Evolutionary conservation across 2,329 filamentous ascomycete genomes (phyloP).

Genomic region (Colletotrichum salicis): DNA sequence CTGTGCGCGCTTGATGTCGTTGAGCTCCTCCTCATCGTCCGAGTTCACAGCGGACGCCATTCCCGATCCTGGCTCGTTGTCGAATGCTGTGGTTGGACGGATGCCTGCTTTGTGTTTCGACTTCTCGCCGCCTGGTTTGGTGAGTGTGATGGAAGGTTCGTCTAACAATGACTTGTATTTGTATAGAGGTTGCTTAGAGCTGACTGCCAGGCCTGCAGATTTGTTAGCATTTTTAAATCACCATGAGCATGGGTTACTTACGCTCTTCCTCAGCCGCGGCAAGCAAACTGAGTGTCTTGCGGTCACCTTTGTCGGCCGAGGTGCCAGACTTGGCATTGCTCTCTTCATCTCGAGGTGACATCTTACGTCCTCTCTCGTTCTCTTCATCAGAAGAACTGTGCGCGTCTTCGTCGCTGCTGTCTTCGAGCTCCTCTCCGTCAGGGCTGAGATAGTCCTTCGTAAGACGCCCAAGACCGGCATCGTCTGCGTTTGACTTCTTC

Average conservation of each 20-base stretch:
- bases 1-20: conserved; percentile 88
- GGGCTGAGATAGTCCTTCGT: conserved; percentile 75
- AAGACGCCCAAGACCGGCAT: conserved; percentile 65
- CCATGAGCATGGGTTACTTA: conserved; percentile 56
- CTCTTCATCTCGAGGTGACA: conserved; percentile 59
- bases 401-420: conserved; percentile 79
- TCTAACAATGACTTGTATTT: conserved; percentile 72
- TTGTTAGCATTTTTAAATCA: conserved; percentile 37
- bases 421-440: conserved; percentile 74
- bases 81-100: conserved; percentile 88
- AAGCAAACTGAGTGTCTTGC: conserved; percentile 69
- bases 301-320: conserved; percentile 48
- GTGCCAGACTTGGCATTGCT: conserved; percentile 50
- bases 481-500: conserved; percentile 55
- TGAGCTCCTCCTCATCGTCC: conserved; percentile 85
- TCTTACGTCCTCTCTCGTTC: conserved; percentile 68
- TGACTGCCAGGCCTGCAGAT: conserved; percentile 61
- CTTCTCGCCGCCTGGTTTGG: conserved; percentile 70
- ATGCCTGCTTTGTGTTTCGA: conserved; percentile 69
- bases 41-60: conserved; percentile 75
- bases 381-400: conserved; percentile 74
- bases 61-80: conserved; percentile 69
- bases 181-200: conserved; percentile 59
- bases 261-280: conserved; percentile 83
- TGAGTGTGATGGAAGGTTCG: conserved; percentile 74